Evolutionary conservation across 495 filamentous ascomycete genomes (phyloP), one percentile per base, ranked within the genome.

Genomic region (Penicillium coffeae): DNA sequence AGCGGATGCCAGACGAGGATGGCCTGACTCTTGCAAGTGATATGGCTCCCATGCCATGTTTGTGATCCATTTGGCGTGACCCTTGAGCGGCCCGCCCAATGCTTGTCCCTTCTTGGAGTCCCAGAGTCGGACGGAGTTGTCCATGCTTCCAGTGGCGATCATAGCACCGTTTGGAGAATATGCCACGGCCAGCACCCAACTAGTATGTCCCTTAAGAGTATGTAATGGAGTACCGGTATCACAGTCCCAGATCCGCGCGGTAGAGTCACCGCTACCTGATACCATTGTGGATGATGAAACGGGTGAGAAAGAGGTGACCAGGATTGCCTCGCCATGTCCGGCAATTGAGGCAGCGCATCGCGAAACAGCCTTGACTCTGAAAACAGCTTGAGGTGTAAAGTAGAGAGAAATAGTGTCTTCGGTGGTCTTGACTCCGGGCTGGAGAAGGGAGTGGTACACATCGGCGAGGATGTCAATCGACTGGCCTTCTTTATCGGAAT

Each of bases 201-300:
- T 86, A 12, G 87, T 88, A 65, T 97, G 94, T 10, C 93, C 93
- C 63, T 94, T 95, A 18, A 99, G 67, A 2, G 91, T 96, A 62
- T 87, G 79, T 45, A 89, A 71, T 0, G 94, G 90, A 0, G 92
- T 97, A 37, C 91, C 91, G 0, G 89, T 96, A 58, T 97, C 88
- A 44, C 89, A 94, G 56, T 99, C 93, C 87, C 89, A 96, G 71
- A 99, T 82, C 38, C 94, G 75, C 6, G 93, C 94, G 6, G 94
- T 97, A 25, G 83, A 82, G 56, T 99, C 94, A 30, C 94, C 94
- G 51, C 86, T 89, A 0, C 91, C 94, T 6, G 87, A 93, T 0
- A 90, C 89, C 70, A 99, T 81, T 45, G 84, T 80, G 7, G 86
- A 82, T 2, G 89, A 92, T 3, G 78, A 83, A 19, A 78, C 77